Base-by-base conservation (phyloP, 371 early-diverging fungal species). In the Synchytrium microbalum region DNA sequence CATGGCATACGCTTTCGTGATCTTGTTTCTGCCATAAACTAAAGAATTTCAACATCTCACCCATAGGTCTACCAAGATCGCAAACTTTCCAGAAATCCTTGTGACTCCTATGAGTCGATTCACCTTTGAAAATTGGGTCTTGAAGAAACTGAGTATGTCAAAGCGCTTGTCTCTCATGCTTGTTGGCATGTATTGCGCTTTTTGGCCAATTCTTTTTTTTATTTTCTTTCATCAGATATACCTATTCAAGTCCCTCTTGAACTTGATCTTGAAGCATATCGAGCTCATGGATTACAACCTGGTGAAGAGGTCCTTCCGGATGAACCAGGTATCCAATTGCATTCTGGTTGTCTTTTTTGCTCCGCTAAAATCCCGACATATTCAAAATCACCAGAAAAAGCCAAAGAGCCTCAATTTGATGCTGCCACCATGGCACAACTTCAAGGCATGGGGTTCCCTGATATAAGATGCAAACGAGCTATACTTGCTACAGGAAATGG, bases 381-480 rank as follows among this genome's bases (percentile, higher is more conserved):
- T 0, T 53, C 32, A 3, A 19, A 60, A 3, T 30, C 24, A 51
- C 56, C 24, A 29, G 56, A 54, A 46, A 66, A 29, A 0, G n/a
- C 59, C 10, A 31, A 61, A 1, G 86, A 71, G 60, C 85, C 85
- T 0, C 56, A 61, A 0, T 75, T 92, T 14, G 86, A 95, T 70
- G 77, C 79, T 61, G 72, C 26, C 0, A 86, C 81, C 10, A 68
- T 96, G 33, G 82, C 81, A 10, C 88, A 91, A 65, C 72, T 98
- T 32, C 73, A 88, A 74, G 74, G 77, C 27, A 93, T 95, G 93
- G 98, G 98, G 1, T 93, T 98, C 74, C 85, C 93, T 2, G 86
- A 89, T 65, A 80, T 79, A 58, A 82, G 93, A 38, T 89, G 91
- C 67, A 82, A 83, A 60, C 87, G 88, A 59, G 96, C 95, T 0